These are phyloP conservation scores for Diutina neorugosa DNA, from an alignment of 1,139 yeast species.

Conservation along the genomic window DNA sequence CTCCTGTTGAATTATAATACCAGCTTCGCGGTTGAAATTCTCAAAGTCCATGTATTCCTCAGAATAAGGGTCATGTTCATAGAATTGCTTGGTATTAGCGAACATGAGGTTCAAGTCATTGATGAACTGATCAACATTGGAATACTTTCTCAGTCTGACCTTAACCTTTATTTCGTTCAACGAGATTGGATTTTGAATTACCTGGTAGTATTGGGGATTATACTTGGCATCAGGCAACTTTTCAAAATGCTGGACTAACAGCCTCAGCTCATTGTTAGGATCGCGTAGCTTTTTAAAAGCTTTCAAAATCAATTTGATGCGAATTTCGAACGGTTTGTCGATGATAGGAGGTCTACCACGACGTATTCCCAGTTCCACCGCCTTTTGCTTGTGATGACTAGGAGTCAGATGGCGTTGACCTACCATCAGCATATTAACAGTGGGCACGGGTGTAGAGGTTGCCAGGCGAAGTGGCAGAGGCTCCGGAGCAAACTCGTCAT, in stretches of 20 bases:
- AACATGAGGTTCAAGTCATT: conserved; percentile 68
- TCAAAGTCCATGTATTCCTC: conserved; percentile 48
- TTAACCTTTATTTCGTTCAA: conserved; percentile 73
- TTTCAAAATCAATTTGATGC: conserved; percentile 79
- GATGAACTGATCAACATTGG: conserved; percentile 62
- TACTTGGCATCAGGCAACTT: conserved; percentile 64
- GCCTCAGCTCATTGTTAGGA: conserved; percentile 32
- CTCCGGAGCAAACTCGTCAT: background rate
- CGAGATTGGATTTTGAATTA: conserved; percentile 61
- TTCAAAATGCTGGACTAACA: conserved; percentile 56
- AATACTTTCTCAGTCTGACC: conserved; percentile 77
- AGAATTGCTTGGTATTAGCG: conserved; percentile 57
- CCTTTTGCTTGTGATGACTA: conserved; percentile 6
- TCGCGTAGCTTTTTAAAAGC: conserved; percentile 64
- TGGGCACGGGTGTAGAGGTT: conserved; percentile 6
- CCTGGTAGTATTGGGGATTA: conserved; percentile 55
- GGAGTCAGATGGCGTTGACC: conserved; percentile 7
- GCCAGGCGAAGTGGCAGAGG: conserved; percentile 9
- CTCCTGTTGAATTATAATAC: conserved; percentile 53
- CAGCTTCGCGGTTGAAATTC: conserved; percentile 50
- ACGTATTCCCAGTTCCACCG: conserved; percentile 50
- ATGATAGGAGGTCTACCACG: conserved; percentile 95
- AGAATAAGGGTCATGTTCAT: conserved; percentile 37
- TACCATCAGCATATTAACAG: conserved; percentile 4
- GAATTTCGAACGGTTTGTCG: conserved; percentile 85